Evolutionary conservation across 768 basidiomycete species (phyloP).

Genomic region (Amylocystis lapponica): DNA sequence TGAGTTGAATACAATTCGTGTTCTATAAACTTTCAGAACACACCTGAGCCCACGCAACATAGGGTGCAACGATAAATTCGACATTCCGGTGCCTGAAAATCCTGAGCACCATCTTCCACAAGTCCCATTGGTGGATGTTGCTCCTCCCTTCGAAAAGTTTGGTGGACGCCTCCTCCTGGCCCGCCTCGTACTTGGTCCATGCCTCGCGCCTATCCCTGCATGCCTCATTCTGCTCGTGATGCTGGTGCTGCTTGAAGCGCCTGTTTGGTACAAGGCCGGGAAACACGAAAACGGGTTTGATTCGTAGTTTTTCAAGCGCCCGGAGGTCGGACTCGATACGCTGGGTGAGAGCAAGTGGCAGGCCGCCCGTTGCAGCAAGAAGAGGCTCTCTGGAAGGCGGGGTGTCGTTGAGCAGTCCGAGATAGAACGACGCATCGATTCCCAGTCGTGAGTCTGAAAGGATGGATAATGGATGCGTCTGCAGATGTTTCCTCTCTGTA

Average conservation of each 20-base stretch:
- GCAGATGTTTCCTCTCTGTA: slow-evolving; percentile 81
- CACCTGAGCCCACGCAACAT: slow-evolving; percentile 94
- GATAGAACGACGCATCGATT: slow-evolving; percentile 92
- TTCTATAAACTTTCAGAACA: slow-evolving; percentile 24
- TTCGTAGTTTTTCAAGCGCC: slow-evolving; percentile 80
- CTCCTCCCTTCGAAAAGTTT: slow-evolving; percentile 75
- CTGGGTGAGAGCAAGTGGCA: slow-evolving; percentile 80
- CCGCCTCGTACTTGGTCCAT: slow-evolving; percentile 91
- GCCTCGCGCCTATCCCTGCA: slow-evolving; percentile 77
- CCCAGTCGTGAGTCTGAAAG: slow-evolving; percentile 91
- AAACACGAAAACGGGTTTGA: slow-evolving; percentile 99
- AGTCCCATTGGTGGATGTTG: slow-evolving; percentile 74
- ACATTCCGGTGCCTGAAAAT: slow-evolving; percentile 93
- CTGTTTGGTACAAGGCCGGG: slow-evolving; percentile 79
- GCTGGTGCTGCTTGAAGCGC: slow-evolving; percentile 59
- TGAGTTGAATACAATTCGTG: slow-evolving; percentile 2
- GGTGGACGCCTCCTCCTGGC: slow-evolving; percentile 85
- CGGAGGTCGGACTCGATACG: slow-evolving; percentile 92
- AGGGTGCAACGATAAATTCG: slow-evolving; percentile 95
- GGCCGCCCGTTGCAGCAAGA: slow-evolving; percentile 90
- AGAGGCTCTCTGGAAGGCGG: slow-evolving; percentile 83
- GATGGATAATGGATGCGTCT: slow-evolving; percentile 72
- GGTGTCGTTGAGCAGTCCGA: slow-evolving; percentile 70
- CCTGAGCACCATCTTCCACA: slow-evolving; percentile 90
- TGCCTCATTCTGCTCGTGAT: slow-evolving; percentile 46